A percentile compares a stretch with the other conserved stretches of the same genome.
These are phyloP conservation scores for Clitopilus hobsonii DNA, from an alignment of 768 basidiomycete genomes.

Conservation along the genomic window DNA sequence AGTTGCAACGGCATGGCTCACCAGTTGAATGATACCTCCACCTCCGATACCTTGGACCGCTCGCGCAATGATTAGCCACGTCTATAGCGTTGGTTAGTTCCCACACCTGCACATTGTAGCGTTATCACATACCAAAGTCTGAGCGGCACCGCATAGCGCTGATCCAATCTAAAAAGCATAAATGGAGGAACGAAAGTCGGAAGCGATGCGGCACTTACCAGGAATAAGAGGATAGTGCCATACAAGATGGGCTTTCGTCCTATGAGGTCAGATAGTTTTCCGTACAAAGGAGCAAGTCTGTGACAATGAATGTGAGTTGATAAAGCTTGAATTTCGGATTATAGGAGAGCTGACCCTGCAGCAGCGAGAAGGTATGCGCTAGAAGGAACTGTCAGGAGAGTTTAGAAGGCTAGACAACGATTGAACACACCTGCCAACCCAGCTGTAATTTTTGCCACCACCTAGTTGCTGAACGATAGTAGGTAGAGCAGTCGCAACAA, in stretches of 20 bases:
- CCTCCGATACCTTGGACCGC: slow-evolving; percentile 84
- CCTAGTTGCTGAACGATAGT: slow-evolving; percentile 66
- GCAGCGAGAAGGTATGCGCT: slow-evolving; percentile 75
- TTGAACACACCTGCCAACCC: slow-evolving; percentile 60
- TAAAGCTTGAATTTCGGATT: neutral
- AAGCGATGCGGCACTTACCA: slow-evolving; percentile 41
- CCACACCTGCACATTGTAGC: no score
- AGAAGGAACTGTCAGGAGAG: no score
- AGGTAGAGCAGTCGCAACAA: slow-evolving; percentile 72
- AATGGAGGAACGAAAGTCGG: neutral
- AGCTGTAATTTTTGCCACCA: slow-evolving; percentile 60
- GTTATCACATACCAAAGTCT: slow-evolving; percentile 53
- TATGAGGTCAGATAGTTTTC: slow-evolving; percentile 64
- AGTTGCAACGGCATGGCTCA: slow-evolving; percentile 13
- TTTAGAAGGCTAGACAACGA: neutral
- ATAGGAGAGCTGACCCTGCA: slow-evolving; percentile 30
- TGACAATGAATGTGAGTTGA: neutral
- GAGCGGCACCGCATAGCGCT: slow-evolving; percentile 77
- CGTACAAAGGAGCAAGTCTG: slow-evolving; percentile 68
- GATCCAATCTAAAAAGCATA: slow-evolving; percentile 54
- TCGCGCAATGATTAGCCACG: slow-evolving; percentile 71
- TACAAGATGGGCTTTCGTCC: slow-evolving; percentile 68
- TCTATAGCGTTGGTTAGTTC: slow-evolving; percentile 27
- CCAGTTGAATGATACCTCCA: slow-evolving; percentile 73
- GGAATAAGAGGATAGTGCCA: slow-evolving; percentile 57